Conservation (phyloP, 768 basidiomycete species). For the Auriculariales sp. region DNA sequence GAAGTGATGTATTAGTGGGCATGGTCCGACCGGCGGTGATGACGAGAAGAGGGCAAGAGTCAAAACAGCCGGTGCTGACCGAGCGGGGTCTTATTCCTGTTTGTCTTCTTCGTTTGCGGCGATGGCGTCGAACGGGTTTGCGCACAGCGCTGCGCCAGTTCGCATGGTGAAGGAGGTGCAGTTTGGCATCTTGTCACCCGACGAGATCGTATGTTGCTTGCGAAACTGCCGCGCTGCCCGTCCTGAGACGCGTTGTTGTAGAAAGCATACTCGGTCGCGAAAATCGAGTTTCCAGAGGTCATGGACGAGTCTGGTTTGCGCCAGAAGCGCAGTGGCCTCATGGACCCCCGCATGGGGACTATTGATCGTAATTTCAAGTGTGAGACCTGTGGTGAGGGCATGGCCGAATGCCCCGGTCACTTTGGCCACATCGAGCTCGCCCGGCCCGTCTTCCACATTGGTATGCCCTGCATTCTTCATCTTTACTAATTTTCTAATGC, state of each 20-base stretch:
- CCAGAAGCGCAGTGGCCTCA: slow-evolving; percentile 85
- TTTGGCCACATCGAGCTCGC: slow-evolving; percentile 98
- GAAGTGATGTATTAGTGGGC: background rate
- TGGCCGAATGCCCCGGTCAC: slow-evolving; percentile 98
- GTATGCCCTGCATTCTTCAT: slow-evolving; percentile 25
- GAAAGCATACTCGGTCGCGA: slow-evolving; percentile 98
- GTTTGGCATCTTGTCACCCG: slow-evolving; percentile 96
- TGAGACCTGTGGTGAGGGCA: slow-evolving; percentile 99
- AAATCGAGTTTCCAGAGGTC: slow-evolving; percentile 97
- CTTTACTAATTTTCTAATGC: background rate
- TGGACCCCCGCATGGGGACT: slow-evolving; percentile 97
- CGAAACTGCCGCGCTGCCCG: background rate
- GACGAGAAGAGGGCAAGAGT: background rate
- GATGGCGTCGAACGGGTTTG: slow-evolving; percentile 85
- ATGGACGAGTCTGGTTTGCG: slow-evolving; percentile 90
- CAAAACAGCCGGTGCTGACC: background rate
- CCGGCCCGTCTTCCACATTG: slow-evolving; percentile 93
- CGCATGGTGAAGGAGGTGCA: slow-evolving; percentile 96
- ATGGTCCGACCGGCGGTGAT: background rate
- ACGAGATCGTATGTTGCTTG: slow-evolving; percentile 77
- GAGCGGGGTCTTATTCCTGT: background rate
- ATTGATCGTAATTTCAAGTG: slow-evolving; percentile 98
- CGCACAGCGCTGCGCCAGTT: slow-evolving; percentile 85
- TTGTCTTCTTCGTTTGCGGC: slow-evolving; percentile 1
- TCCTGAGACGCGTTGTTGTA: slow-evolving; percentile 18